Evolutionary conservation across 305 asterid genomes (phyloP).

Genomic region (Solanum hybrid): DNA sequence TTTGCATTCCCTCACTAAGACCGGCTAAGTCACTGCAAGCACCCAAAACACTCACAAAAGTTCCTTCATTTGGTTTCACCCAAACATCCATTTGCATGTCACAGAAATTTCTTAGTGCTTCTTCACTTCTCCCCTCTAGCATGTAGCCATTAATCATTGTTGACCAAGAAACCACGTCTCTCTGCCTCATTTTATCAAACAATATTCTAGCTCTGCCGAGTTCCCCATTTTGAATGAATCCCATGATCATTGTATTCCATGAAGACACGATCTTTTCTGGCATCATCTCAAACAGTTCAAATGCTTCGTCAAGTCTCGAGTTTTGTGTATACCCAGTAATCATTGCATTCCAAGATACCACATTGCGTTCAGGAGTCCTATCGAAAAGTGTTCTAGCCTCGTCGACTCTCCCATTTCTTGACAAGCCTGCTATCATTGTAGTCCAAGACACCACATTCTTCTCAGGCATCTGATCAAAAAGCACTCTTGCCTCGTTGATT

Average conservation of each 20-base stretch:
- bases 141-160: constrained; percentile 36
- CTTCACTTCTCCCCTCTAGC: constrained; percentile 33
- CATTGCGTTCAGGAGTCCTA: constrained; percentile 35
- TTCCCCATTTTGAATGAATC: constrained; percentile 33
- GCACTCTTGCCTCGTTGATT: constrained; percentile 30
- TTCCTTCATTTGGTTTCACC: constrained; percentile 43
- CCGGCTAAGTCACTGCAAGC: constrained; percentile 53
- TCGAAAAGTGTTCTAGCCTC: constrained; percentile 43
- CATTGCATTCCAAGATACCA: constrained; percentile 54
- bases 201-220: constrained; percentile 23
- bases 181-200: constrained; percentile 38
- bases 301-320: constrained; percentile 23
- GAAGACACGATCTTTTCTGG: constrained; percentile 25
- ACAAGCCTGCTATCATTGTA: constrained; percentile 38
- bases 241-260: constrained; percentile 40
- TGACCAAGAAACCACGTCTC: constrained; percentile 53
- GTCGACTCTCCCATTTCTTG: constrained; percentile 26
- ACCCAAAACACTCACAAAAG: constrained; percentile 44
- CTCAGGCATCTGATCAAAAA: constrained; percentile 29
- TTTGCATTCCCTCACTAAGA: constrained; percentile 36
- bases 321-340: constrained; percentile 32
- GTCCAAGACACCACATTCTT: constrained; percentile 49
- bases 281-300: constrained; percentile 23
- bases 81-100: constrained; percentile 26
- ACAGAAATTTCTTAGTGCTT: constrained; percentile 32